A percentile compares a stretch with the other conserved stretches of the same genome.
Conservation (phyloP, 441 rosid genomes). For the Macaranga tanarius region DNA sequence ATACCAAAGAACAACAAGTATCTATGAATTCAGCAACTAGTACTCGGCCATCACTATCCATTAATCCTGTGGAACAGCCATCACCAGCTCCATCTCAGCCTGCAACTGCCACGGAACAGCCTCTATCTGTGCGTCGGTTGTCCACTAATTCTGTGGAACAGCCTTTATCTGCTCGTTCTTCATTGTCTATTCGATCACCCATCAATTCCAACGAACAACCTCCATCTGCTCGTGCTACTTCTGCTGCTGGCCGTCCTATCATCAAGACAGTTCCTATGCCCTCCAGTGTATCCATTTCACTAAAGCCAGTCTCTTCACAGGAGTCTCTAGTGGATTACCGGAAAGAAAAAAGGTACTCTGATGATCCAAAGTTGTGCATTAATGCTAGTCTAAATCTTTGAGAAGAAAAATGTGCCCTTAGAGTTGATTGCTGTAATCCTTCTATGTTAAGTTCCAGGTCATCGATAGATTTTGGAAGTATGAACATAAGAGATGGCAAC, state of each 20-base stretch:
- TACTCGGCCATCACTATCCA: slow-evolving; percentile 31
- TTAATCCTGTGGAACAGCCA: slow-evolving; percentile 21
- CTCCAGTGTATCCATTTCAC: slow-evolving; percentile 49
- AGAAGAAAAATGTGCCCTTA: neutral
- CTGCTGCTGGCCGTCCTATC: slow-evolving; percentile 12
- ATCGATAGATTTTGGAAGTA: slow-evolving; percentile 41
- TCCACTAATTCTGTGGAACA: slow-evolving; percentile 2
- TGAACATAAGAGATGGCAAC: slow-evolving; percentile 51
- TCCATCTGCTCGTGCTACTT: slow-evolving; percentile 18
- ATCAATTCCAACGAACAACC: slow-evolving; percentile 18
- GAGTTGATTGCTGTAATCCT: neutral
- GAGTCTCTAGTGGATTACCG: slow-evolving; percentile 43
- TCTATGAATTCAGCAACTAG: slow-evolving; percentile 43
- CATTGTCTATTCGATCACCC: slow-evolving; percentile 23
- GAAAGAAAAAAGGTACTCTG: slow-evolving; percentile 62
- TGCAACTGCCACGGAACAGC: slow-evolving; percentile 1
- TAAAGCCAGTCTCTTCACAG: slow-evolving; percentile 50
- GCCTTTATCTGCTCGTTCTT: slow-evolving; percentile 11
- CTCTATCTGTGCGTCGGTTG: slow-evolving; percentile 3
- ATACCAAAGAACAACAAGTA: slow-evolving; percentile 52
- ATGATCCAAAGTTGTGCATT: neutral
- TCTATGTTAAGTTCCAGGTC: slow-evolving; percentile 39
- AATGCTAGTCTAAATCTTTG: too few relatives aligned
- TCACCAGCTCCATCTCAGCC: slow-evolving; percentile 11
- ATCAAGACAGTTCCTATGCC: slow-evolving; percentile 50